Evolutionary conservation across 106 monocot genomes (phyloP).

Genomic region (Dendrobium nobile): DNA sequence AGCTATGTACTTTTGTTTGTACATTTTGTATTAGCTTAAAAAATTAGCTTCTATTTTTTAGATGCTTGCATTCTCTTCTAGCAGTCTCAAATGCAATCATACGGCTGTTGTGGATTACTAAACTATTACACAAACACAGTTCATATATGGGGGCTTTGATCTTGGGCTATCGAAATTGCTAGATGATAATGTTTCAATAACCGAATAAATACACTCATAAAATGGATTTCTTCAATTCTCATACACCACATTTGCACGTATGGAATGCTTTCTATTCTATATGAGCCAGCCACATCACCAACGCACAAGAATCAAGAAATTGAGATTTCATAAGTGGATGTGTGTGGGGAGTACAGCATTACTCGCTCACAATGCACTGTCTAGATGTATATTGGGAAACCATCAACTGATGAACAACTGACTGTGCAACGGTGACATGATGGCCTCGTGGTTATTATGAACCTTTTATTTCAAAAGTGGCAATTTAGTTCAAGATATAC

Average conservation of each 20-base stretch:
- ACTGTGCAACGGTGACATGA: too few species aligned
- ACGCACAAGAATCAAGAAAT: neutral
- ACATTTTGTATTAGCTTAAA: too few species aligned
- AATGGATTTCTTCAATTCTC: neutral
- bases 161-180: neutral
- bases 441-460: too few species aligned
- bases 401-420: too few species aligned
- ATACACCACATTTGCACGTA: neutral
- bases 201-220: neutral
- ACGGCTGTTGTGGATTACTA: neutral
- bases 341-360: neutral
- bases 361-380: neutral
- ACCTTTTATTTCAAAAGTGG: too few species aligned
- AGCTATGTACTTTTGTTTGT: too few species aligned
- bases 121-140: neutral
- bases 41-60: neutral
- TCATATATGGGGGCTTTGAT: neutral
- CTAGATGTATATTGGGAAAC: too few species aligned
- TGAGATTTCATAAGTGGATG: neutral
- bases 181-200: neutral
- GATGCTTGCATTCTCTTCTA: neutral
- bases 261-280: neutral
- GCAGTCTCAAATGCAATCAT: neutral
- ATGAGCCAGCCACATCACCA: too few species aligned
- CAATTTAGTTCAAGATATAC: too few species aligned